Evolutionary conservation across 1,284 basidiomycete genomes (phyloP), one percentile per base, ranked within the genome.

Genomic region (Cutaneotrichosporon cavernicola): DNA sequence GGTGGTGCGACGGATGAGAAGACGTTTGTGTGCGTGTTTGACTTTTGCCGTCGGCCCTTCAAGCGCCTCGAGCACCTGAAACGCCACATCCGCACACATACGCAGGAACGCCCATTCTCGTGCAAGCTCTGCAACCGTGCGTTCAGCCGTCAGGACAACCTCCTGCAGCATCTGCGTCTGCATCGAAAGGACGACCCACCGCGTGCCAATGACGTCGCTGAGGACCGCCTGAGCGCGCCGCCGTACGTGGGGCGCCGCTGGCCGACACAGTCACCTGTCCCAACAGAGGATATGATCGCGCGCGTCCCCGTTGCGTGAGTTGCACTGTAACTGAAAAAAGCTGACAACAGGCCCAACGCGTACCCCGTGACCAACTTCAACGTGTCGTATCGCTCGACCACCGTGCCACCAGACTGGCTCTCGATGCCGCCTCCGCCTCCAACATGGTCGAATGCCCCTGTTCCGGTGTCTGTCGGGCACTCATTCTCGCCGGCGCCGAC

Each of bases 41-140:
- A 70, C 36, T 70, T 70, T 8, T 95, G 92, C 76, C 87, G 89
- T 5, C 84, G 89, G 66, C 82, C 89, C 66, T 96, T 94, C 86
- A 93, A 92, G 83, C 86, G 91, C 9, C 87, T 90, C 82, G 92
- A 95, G 76, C 91, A 95, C 75, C 83, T 95, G 69, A 90, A 90
- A 80, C 82, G 91, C 49, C 92, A 96, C 78, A 81, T 92, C 40
- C 85, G 91, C 61, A 92, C 91, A n/a, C 92, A 95, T 76, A 93
- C 91, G 5, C 85, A 90, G 84, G 92, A 94, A 78, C 83, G 88
- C 53, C 92, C 92, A 0, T 93, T 87, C 79, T 82, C 83, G 61
- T 93, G 92, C 76, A 80, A 84, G 61, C 82, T 83, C 46, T 95
- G 90, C 77, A 82, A 84, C 72, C 91, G 91, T 82, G 84, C 86